phyloP scores from a whole-genome alignment of 805 yeast species.

The Candida mattraensis region DNA sequence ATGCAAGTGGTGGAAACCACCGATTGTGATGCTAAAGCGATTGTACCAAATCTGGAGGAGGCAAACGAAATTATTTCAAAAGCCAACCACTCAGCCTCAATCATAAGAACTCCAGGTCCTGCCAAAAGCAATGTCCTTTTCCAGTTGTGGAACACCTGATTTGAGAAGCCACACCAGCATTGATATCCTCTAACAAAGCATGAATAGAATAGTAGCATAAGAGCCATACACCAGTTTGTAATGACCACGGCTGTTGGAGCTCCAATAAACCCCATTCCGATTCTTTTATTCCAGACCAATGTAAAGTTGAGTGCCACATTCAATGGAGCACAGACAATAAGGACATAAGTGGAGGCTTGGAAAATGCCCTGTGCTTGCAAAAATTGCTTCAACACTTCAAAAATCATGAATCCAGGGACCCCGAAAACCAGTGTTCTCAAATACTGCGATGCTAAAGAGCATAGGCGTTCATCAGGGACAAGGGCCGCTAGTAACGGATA shows the following conservation, averaged over 20 bases:
- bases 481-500: conserved; percentile 31
- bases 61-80: conserved; percentile 56
- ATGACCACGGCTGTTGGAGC: conserved; percentile 58
- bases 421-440: conserved; percentile 48
- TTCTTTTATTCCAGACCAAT: conserved; percentile 41
- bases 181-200: conserved; percentile 42
- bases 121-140: conserved; percentile 44
- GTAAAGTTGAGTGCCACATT: conserved; percentile 46
- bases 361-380: conserved; percentile 59
- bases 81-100: conserved; percentile 59
- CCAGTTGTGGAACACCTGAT: conserved; percentile 47
- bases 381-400: conserved; percentile 56
- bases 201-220: conserved; percentile 41
- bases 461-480: conserved; percentile 48
- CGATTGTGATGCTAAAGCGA: conserved; percentile 53
- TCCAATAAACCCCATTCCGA: conserved; percentile 56
- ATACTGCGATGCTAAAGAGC: conserved; percentile 47
- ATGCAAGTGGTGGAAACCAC: conserved; percentile 45
- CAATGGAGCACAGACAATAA: conserved; percentile 53
- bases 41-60: conserved; percentile 54
- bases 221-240: conserved; percentile 56
- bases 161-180: conserved; percentile 53
- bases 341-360: conserved; percentile 53
- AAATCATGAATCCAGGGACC: conserved; percentile 54
- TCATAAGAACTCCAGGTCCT: conserved; percentile 55